phyloP scores from a whole-genome alignment of 2,329 filamentous ascomycete species.

The Fusarium globosum region DNA sequence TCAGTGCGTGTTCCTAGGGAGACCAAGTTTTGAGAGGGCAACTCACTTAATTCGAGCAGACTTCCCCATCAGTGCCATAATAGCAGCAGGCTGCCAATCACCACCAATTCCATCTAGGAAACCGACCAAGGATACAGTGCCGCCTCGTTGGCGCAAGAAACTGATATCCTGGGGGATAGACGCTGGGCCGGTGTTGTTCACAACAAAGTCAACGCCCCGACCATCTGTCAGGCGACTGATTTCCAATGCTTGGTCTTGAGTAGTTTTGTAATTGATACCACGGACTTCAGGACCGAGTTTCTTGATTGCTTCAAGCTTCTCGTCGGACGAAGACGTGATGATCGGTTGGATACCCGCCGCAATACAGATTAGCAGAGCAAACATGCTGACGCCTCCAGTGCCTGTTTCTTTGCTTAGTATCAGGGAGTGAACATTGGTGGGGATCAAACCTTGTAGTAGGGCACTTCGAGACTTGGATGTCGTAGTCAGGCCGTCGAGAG shows the following conservation, averaged over 20 bases:
- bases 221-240: rapidly evolving
- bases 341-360: not conserved
- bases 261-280: not conserved
- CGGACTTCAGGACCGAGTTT: rapidly evolving
- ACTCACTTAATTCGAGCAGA: not conserved
- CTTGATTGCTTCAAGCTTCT: not conserved
- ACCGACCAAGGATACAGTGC: not conserved
- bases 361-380: not conserved
- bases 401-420: not conserved
- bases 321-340: not conserved
- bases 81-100: not conserved
- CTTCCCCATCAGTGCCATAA: not conserved
- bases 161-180: not conserved
- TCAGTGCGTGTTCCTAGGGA: not conserved
- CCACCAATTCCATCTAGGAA: not conserved
- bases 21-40: too few relatives aligned
- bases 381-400: not conserved
- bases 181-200: not conserved
- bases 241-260: not conserved
- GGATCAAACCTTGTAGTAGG: rapidly evolving
- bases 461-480: rapidly evolving
- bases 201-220: not conserved
- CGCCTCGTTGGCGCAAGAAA: not conserved
- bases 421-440: rapidly evolving
- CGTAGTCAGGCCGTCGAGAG: not conserved